Evolutionary conservation across 225 moss, liverwort and hornwort genomes (phyloP), one percentile per base, ranked within the genome.

Genomic region (Physcomitrium patens): DNA sequence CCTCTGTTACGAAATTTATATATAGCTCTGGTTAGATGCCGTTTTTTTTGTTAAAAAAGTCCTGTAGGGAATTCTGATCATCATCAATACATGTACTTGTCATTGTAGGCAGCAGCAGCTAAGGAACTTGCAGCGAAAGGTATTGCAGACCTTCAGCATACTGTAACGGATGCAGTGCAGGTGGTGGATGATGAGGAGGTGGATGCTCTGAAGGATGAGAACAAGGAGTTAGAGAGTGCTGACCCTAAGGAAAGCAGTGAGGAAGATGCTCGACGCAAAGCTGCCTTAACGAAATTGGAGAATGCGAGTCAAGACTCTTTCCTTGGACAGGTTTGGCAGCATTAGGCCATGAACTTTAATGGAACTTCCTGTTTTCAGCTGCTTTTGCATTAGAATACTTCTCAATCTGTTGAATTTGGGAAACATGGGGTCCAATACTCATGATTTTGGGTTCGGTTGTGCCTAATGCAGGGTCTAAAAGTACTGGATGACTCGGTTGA

Each of bases 401-500:
- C 31, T 37, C 31, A 63, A 43, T 65, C 10, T 68, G 65, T 65
- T 60, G 60, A 19, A 42, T 51, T 46, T 58, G 9, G 15, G 43
- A 70, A 22, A 27, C 31, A 37, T 51, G 56, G 70, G 46, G 62
- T 70, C 70, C 58, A 45, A 57, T 70, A 49, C 53, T 67, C 18
- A 44, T 18, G 18, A 48, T 58, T 60, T 63, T 19, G 10, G 66
- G 45, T 71, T 81, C 75, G 68, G 31, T 73, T 77, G 69, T 80
- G 63, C 20, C 15, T 9, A 76, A 70, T 79, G 71, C 92, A 96
- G 94, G 91, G 97, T 65, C 76, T 99, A 50, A 99, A 92, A 79
- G 93, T 70, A 27, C 79, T 99, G 81, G 97, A 99, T 72, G 94
- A 94, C 76, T 99, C 97, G 12, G 97, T 99, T 79, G 97, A 99